Base-by-base conservation (phyloP, 192 early-diverging fungal species). In the Backusella morwellensis region DNA sequence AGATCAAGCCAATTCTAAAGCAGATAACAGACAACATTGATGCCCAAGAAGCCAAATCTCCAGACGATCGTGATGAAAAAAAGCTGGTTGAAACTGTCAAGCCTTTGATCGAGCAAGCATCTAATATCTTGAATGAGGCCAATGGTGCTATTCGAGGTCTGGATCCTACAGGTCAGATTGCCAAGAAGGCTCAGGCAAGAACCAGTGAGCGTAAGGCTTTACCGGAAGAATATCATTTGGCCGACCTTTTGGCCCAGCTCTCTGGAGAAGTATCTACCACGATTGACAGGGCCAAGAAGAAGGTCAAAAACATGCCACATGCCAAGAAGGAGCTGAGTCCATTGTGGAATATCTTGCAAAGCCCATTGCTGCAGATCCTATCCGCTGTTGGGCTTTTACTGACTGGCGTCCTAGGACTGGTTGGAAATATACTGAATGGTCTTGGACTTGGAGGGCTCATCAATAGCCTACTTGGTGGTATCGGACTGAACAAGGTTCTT, bases 71-170 rank as follows among this genome's bases (percentile, higher is more conserved):
- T n/a, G 70, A 77, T 41, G 76, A 77, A 77, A 54, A 77, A 26
- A 69, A 70, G 6, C 38, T 77, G 21, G 76, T 77, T 6, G 47
- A 77, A 35, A 23, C 26, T 12, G 76, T 77, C n/a, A 34, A 52
- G 15, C 70, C 76, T 21, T 70, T 77, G 26, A 77, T 77, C n/a
- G 76, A 77, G 15, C 50, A 77, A 66, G 76, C 69, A 9, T 77
- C 70, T 66, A 26, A 6, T 44, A 77, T 77, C 35, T 29, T 77
- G 32, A 54, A 54, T 32, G 76, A 77, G 47, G 41, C 70, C 35
- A 77, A 77, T 47, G 76, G 76, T 42, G 69, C 76, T 72, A 77
- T 77, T 34, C 76, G 76, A 67, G 69, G 59, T 21, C 29, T 77
- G 1, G 76, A 77, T 26, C 76, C 76, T 15, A 44, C 56, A 19